Evolutionary conservation across 2,329 filamentous ascomycete genomes (phyloP).

Genomic region (Ceratocystis diversiconidia): DNA sequence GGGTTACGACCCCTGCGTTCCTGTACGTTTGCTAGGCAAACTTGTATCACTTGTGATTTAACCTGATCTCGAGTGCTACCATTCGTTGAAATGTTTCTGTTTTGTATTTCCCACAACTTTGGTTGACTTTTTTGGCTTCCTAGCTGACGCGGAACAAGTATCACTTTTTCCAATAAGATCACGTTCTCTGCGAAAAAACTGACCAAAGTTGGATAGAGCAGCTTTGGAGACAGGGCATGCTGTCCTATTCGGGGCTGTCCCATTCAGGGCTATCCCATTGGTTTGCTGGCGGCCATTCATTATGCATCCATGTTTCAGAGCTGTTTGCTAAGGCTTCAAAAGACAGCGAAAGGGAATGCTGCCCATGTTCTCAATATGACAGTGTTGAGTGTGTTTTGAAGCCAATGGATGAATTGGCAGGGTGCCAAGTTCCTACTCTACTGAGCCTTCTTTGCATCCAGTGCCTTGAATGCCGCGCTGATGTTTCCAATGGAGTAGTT

Average conservation of each 20-base stretch:
- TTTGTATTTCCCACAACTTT: background rate
- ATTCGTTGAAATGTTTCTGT: background rate
- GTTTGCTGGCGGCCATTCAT: background rate
- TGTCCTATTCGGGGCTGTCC: background rate
- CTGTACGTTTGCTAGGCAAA: background rate
- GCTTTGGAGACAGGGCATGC: background rate
- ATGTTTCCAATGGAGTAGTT: conserved; percentile 43
- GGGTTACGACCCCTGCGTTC: background rate
- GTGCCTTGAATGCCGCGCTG: conserved; percentile 35
- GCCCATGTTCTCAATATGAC: background rate
- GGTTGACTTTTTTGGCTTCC: background rate
- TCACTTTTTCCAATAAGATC: background rate
- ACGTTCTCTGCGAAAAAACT: background rate
- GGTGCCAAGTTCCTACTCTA: background rate
- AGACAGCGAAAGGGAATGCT: background rate
- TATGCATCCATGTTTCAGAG: background rate
- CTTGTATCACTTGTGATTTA: background rate
- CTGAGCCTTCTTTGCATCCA: conserved; percentile 21
- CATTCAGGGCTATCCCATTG: background rate
- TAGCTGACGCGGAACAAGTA: background rate
- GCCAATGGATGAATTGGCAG: background rate
- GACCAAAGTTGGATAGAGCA: background rate
- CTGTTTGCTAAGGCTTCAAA: background rate
- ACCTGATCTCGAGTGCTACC: background rate
- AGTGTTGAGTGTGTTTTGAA: conserved; percentile 21